Conservation (phyloP, 805 yeast species). For the Nakazawaea siamensis region DNA sequence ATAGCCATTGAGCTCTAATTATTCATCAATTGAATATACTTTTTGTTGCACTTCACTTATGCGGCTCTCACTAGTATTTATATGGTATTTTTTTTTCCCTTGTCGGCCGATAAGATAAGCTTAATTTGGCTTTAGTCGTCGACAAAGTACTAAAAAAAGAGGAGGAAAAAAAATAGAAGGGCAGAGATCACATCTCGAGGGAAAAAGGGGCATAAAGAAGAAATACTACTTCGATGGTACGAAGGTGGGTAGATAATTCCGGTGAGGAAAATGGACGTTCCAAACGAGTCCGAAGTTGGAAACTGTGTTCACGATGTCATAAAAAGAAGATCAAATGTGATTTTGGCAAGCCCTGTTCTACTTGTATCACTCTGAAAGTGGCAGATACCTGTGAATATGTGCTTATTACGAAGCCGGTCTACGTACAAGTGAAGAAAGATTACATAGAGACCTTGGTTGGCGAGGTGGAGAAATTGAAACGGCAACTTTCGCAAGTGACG, state of each 20-base stretch:
- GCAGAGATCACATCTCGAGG: no score
- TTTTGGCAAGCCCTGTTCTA: conserved; percentile 5
- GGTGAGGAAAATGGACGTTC: not conserved
- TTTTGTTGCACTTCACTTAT: no score
- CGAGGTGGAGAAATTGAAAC: conserved; percentile 3
- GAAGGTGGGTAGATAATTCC: no score
- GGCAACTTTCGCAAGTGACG: conserved; percentile 2
- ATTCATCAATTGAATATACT: no score
- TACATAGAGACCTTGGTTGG: conserved; percentile 3
- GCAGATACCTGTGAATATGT: conserved; percentile 6
- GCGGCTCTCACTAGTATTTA: no score
- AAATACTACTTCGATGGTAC: no score
- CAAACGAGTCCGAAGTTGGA: conserved; percentile 2
- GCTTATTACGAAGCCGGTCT: conserved; percentile 6
- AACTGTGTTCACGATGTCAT: conserved; percentile 9
- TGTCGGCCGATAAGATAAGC: no score
- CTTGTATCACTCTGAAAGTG: conserved; percentile 3
- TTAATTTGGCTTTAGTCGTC: no score
- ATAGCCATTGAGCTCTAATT: conserved; percentile 5
- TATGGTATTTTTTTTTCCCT: no score
- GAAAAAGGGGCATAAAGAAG: no score
- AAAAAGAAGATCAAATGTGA: conserved; percentile 9
- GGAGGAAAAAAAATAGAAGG: no score
- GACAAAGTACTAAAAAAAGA: no score
- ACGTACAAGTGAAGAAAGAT: conserved; percentile 6